Evolutionary conservation across 306 rosid species (phyloP).

Genomic region (Mimosa bimucronata): DNA sequence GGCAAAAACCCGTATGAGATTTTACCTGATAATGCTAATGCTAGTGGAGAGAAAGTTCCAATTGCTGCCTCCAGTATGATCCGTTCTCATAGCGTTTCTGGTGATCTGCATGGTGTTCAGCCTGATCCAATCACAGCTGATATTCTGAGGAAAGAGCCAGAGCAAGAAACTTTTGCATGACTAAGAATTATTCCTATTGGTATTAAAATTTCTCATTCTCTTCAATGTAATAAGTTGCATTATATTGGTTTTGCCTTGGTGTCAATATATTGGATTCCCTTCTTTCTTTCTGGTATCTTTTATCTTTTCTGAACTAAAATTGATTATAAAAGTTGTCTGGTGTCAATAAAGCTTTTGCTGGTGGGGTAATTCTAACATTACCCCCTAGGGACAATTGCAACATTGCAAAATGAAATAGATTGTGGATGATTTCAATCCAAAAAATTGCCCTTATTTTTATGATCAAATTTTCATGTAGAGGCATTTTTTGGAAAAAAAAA

Average conservation of each 20-base stretch:
- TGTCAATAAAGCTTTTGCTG: too few species aligned
- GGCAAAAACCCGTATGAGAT: constrained; percentile 46
- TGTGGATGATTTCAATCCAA: too few species aligned
- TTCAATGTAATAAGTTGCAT: not conserved
- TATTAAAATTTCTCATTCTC: constrained; percentile 34
- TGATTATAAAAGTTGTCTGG: constrained; percentile 19
- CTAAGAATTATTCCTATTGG: constrained; percentile 63
- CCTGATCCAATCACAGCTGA: constrained; percentile 83
- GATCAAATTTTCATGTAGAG: too few species aligned
- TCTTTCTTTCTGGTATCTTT: too few species aligned
- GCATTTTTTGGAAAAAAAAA: too few species aligned
- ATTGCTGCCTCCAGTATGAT: constrained; percentile 64
- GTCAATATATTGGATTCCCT: not conserved
- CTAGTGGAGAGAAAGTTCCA: constrained; percentile 57
- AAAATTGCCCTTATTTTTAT: too few species aligned
- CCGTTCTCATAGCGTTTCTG: constrained; percentile 73
- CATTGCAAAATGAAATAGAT: too few species aligned
- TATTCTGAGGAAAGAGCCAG: constrained; percentile 79
- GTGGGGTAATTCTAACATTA: too few species aligned
- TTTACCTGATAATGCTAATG: constrained; percentile 54
- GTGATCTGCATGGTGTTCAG: constrained; percentile 77
- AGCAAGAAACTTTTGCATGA: constrained; percentile 72
- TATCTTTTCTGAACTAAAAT: constrained; percentile 25
- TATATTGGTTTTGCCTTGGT: constrained; percentile 14
- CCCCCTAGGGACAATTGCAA: too few species aligned